Evolutionary conservation across 1,284 basidiomycete genomes (phyloP), one percentile per base, ranked within the genome.

Genomic region (Kwoniella shivajii): DNA sequence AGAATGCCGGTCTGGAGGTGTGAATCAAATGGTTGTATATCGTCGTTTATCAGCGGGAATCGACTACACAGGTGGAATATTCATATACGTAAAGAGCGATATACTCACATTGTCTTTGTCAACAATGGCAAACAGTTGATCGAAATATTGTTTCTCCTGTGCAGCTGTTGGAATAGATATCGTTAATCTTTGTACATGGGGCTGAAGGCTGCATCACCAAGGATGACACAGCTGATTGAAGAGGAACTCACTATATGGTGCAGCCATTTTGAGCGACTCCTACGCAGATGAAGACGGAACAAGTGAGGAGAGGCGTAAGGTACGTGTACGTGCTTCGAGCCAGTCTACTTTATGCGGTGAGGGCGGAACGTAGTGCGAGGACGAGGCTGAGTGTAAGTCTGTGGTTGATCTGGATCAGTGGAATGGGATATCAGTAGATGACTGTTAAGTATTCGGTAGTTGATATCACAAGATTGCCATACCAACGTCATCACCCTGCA

Each of bases 1-100:
- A 95, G 80, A 59, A 91, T 84, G 22, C 89, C 90, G 50, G 87
- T 82, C 80, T 90, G 57, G 22, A 20, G 27, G 18, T 29, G 7
- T 22, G 29, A n/a, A n/a, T n/a, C n/a, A n/a, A 14, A n/a, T 14
- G 46, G 14, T n/a, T 38, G 36, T 31, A 26, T n/a, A n/a, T n/a
- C n/a, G n/a, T n/a, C n/a, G 46, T n/a, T n/a, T n/a, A n/a, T n/a
- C n/a, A n/a, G n/a, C n/a, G n/a, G n/a, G n/a, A n/a, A n/a, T n/a
- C n/a, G n/a, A n/a, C n/a, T n/a, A n/a, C n/a, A n/a, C n/a, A n/a
- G n/a, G n/a, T n/a, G n/a, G 44, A 20, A 18, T 18, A 10, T 6
- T 10, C 22, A 42, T 10, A 24, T 7, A n/a, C 24, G 41, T 18
- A 24, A 14, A 22, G 7, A 1, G 24, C 14, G 2, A 26, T 5